Evolutionary conservation across 1,284 basidiomycete species (phyloP).

Genomic region (Meira miltonrushii): DNA sequence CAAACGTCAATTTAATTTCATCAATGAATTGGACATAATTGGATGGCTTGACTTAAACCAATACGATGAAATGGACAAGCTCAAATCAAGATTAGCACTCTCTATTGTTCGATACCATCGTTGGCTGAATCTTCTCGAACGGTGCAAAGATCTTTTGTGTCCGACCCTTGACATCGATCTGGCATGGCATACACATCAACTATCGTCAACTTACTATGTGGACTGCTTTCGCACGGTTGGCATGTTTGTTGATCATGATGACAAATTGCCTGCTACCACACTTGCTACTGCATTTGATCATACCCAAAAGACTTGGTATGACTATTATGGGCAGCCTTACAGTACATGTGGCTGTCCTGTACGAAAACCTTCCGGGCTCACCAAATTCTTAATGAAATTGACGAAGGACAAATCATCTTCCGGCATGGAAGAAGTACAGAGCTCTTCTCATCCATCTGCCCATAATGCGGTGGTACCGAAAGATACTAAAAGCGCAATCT

Average conservation of each 20-base stretch:
- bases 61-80: background rate
- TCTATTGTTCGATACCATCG: constrained; percentile 32
- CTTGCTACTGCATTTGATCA: constrained; percentile 33
- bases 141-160: constrained; percentile 2
- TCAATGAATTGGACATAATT: constrained; percentile 13
- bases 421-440: background rate
- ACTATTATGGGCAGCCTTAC: constrained; percentile 29
- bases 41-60: constrained; percentile 9
- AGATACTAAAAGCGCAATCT: background rate
- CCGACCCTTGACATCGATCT: constrained; percentile 44
- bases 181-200: constrained; percentile 39
- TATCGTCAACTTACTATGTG: constrained; percentile 21
- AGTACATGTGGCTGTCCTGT: constrained; percentile 33
- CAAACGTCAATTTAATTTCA: constrained; percentile 21
- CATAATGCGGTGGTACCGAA: constrained; percentile 20
- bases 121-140: constrained; percentile 25
- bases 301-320: constrained; percentile 28
- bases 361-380: constrained; percentile 9
- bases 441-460: constrained; percentile 26
- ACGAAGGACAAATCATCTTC: constrained; percentile 11
- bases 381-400: constrained; percentile 18
- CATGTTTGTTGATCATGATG: constrained; percentile 41
- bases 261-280: constrained; percentile 34
- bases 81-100: too few relatives aligned
- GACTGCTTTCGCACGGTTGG: constrained; percentile 24